Evolutionary conservation across 345 rosid genomes (phyloP).

Genomic region (Lumnitzera racemosa): DNA sequence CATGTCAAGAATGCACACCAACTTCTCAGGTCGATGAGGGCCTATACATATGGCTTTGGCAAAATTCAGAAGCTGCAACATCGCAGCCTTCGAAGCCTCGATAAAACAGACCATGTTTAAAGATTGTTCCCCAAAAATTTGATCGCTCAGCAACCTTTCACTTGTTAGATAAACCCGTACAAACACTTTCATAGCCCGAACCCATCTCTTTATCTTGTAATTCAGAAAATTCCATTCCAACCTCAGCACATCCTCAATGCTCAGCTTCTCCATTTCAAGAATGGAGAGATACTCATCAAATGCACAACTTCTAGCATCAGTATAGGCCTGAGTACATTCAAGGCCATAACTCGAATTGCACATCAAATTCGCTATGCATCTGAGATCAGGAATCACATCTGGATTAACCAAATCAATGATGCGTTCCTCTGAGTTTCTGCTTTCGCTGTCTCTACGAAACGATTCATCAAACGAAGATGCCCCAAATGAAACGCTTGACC

Average conservation of each 20-base stretch:
- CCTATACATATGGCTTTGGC: slow-evolving; percentile 82
- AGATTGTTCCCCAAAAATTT: slow-evolving; percentile 48
- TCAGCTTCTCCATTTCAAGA: slow-evolving; percentile 75
- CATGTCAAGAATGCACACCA: slow-evolving; percentile 74
- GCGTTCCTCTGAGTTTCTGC: slow-evolving; percentile 48
- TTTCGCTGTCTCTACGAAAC: slow-evolving; percentile 37
- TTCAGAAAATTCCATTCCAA: slow-evolving; percentile 72
- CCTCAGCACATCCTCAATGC: slow-evolving; percentile 76
- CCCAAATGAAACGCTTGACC: slow-evolving; percentile 44
- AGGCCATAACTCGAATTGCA: slow-evolving; percentile 50
- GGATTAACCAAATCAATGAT: slow-evolving; percentile 62
- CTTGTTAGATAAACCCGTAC: slow-evolving; percentile 65
- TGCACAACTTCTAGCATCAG: slow-evolving; percentile 55
- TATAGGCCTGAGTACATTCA: slow-evolving; percentile 71
- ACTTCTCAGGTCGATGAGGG: slow-evolving; percentile 65
- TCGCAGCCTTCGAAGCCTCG: slow-evolving; percentile 65
- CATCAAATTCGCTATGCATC: slow-evolving; percentile 63
- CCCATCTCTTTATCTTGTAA: slow-evolving; percentile 87
- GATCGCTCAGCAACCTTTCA: slow-evolving; percentile 59
- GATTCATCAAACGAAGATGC: slow-evolving; percentile 63
- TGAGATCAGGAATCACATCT: slow-evolving; percentile 57
- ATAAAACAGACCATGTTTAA: slow-evolving; percentile 43
- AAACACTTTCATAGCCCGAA: slow-evolving; percentile 52
- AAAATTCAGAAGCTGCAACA: slow-evolving; percentile 72
- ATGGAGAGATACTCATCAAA: slow-evolving; percentile 67